Percentiles rank a stretch among this genome's conserved stretches.
Conservation (phyloP, 257 asterid species). For the Catharanthus roseus region DNA sequence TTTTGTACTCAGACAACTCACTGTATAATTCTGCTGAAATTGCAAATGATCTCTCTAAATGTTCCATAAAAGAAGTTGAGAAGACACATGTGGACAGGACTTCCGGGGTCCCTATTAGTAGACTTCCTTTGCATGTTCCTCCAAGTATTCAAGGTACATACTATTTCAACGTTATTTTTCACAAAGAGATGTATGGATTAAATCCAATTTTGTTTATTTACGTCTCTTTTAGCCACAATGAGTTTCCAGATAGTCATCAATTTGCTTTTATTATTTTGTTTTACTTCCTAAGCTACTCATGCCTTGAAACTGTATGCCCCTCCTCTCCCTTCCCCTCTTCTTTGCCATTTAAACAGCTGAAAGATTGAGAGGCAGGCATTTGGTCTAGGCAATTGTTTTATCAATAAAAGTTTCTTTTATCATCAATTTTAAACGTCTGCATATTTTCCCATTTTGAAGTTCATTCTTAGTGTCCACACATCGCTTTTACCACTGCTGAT, state of each 20-base stretch:
- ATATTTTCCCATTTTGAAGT: not conserved
- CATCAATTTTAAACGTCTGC: not conserved
- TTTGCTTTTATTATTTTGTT: not conserved
- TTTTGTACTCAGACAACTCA: constrained; percentile 60
- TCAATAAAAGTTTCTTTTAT: not conserved
- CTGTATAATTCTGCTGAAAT: constrained; percentile 44
- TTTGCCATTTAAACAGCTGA: not conserved
- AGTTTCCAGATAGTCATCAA: not conserved
- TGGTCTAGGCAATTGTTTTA: not conserved
- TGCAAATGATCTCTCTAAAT: constrained; percentile 61
- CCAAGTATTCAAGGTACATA: constrained; percentile 66
- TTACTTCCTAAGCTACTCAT: not conserved
- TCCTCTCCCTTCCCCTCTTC: not conserved
- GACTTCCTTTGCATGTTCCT: constrained; percentile 82
- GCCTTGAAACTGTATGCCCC: not conserved
- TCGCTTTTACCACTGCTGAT: not conserved
- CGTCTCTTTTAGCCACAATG: not conserved
- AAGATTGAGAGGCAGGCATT: not conserved
- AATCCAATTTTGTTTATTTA: not conserved
- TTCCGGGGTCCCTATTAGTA: constrained; percentile 49
- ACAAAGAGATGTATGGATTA: not conserved
- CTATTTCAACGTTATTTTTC: not conserved
- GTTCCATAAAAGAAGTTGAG: constrained; percentile 68
- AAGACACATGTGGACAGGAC: constrained; percentile 44
- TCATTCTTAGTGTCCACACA: not conserved